Base-by-base conservation (phyloP, 225 moss, liverwort and hornwort species). In the Anthoceros angustus region DNA sequence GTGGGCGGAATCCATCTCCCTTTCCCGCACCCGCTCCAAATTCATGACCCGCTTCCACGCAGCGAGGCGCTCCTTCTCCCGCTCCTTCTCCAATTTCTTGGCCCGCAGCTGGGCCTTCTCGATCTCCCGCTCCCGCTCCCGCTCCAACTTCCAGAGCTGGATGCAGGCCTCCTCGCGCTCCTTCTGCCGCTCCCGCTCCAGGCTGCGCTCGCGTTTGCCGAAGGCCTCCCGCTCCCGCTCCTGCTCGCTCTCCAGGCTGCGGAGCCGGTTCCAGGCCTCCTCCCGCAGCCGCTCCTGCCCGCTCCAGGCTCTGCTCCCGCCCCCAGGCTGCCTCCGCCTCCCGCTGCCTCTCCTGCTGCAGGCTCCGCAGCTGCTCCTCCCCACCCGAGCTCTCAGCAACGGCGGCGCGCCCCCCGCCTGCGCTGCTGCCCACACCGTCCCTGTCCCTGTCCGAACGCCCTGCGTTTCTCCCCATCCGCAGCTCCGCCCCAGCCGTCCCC, bases 31-130 rank as follows among this genome's bases (percentile, higher is more conserved):
- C 23, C 55, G 55, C 55, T 55, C 55, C 55, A 55, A 55, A 55
- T 55, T 55, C 55, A 55, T 55, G 8, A 55, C 18, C 18, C 55
- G 55, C 55, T 55, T 55, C 55, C 55, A 55, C 7, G 55, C 55
- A 6, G 55, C 18, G 5, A 55, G 55, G n/a, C 55, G 18, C 55
- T 55, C 55, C 55, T 55, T 55, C 55, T 55, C 55, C 18, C 55
- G 55, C 55, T 55, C 55, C 14, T 55, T 55, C 55, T 55, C n/a
- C 55, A 55, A 55, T 55, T 55, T 55, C 55, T 55, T 55, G n/a
- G 55, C 55, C 55, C 55, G 12, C 16, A 20, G n/a, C 55, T 55
- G 55, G 0, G 55, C 55, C 23, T 55, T 55, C 55, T 55, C 55
- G 55, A 55, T 55, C 55, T 55, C 55, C 55, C 55, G 55, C 55